A percentile compares a stretch with the other conserved stretches of the same genome.
phyloP scores from a whole-genome alignment of 768 basidiomycete genomes.

The Wakefieldia striispora region DNA sequence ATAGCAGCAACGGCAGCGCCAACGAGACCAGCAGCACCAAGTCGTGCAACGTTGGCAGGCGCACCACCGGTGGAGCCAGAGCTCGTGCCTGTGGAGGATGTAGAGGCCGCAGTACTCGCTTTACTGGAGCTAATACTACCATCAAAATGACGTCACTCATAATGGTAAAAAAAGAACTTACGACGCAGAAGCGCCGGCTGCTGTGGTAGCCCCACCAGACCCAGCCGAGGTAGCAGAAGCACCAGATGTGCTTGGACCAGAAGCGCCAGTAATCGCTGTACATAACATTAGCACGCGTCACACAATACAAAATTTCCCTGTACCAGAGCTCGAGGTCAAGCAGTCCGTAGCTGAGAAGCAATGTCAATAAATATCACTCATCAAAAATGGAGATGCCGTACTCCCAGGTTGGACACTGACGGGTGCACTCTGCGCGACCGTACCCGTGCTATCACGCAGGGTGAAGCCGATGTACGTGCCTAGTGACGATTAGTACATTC shows the following conservation, averaged over 20 bases:
- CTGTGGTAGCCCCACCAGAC: background rate
- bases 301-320: constrained; percentile 14
- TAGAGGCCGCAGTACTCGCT: constrained; percentile 22
- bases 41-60: constrained; percentile 40
- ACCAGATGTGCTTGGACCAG: background rate
- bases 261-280: constrained; percentile 15
- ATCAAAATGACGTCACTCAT: constrained; percentile 11
- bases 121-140: constrained; percentile 1
- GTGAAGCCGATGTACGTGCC: constrained; percentile 56
- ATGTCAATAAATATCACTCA: constrained; percentile 6
- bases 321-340: constrained; percentile 26
- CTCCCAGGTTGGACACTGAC: constrained; percentile 50
- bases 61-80: constrained; percentile 28
- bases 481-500: constrained; percentile 12
- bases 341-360: constrained; percentile 36
- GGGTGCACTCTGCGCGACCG: constrained; percentile 44
- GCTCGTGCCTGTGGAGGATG: constrained; percentile 25
- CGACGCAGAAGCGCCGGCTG: constrained; percentile 10
- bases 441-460: constrained; percentile 61
- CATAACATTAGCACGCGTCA: constrained; percentile 14
- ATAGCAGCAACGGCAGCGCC: constrained; percentile 39
- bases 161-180: constrained; percentile 11
- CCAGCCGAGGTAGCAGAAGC: background rate
- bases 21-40: constrained; percentile 40
- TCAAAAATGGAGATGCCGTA: constrained; percentile 34